Evolutionary conservation across 179 eudicot species (phyloP), one percentile per base, ranked within the genome.

Genomic region (Silene noctiflora): DNA sequence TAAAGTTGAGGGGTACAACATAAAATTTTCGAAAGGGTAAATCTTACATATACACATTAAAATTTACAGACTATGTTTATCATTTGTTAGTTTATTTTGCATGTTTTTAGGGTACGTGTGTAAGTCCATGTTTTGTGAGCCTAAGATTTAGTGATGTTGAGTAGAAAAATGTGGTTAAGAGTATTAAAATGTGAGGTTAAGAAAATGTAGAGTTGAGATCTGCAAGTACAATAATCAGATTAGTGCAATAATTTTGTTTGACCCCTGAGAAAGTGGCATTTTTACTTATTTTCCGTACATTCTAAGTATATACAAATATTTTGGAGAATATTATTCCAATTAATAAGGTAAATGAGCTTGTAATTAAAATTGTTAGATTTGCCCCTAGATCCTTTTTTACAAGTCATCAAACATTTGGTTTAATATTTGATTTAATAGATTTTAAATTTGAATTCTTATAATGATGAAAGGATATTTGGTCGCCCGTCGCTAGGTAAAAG

Each of bases 121-220:
- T 24, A 44, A 44, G 58, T 69, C 73, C 58, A 22, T 69, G 6
- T 21, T 69, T 44, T 46, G 19, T 44, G 33, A 22, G 16, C 53
- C 71, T 44, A 46, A 69, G 55, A 69, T 69, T 69, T 69, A 69
- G 73, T 44, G 73, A 69, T 4, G 29, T 48, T 69, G 35, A 46
- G 58, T 69, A 69, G 19, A 69, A 69, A 19, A 68, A 16, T 20
- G 25, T 6, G 29, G 46, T 42, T 39, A 39, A 39, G 1, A 44
- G 56, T 69, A 8, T 33, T 33, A 4, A 69, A 42, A 39, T 21
- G 14, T 44, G 58, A 42, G 72, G 72, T 19, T 42, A 2, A 39
- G n/a, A 69, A 63, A 63, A 39, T 63, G 21, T 60, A 20, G 64
- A 60, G 12, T 17, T 60, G 35, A 11, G 67, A 62, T 62, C 14